phyloP scores from a whole-genome alignment of 2,329 filamentous ascomycete genomes.

The Colletotrichum karsti region DNA sequence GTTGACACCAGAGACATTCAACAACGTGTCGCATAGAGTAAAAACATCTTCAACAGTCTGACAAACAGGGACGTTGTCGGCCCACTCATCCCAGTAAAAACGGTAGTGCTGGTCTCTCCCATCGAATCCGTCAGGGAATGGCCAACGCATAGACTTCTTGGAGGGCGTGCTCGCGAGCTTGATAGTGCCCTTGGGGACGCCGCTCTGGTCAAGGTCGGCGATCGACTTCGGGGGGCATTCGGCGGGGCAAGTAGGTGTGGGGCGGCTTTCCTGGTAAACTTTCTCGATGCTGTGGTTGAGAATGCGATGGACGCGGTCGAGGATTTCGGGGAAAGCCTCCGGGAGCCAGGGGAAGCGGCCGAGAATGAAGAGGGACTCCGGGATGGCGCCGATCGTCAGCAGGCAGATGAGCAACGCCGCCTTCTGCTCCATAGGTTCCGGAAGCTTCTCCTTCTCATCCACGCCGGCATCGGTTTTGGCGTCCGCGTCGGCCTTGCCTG shows the following conservation, averaged over 20 bases:
- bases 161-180: conserved; percentile 66
- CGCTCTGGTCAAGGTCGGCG: conserved; percentile 67
- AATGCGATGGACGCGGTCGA: conserved; percentile 84
- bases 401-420: conserved; percentile 84
- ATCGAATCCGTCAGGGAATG: conserved; percentile 80
- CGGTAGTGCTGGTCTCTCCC: conserved; percentile 81
- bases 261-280: conserved; percentile 63
- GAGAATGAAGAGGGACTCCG: conserved; percentile 91
- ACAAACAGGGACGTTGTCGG: conserved; percentile 90
- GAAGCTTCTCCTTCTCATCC: conserved; percentile 61
- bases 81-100: conserved; percentile 98
- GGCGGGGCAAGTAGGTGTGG: conserved; percentile 38
- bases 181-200: conserved; percentile 74
- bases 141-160: conserved; percentile 82
- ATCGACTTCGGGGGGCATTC: conserved; percentile 55
- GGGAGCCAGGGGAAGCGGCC: conserved; percentile 93
- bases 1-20: conserved; percentile 87
- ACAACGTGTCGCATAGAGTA: conserved; percentile 81
- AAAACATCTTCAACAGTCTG: conserved; percentile 92
- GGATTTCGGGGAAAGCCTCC: conserved; percentile 83
- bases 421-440: conserved; percentile 88
- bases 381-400: conserved; percentile 89
- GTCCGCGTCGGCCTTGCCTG: conserved; percentile 60
- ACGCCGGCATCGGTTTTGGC: conserved; percentile 58
- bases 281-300: conserved; percentile 83